phyloP scores from a whole-genome alignment of 768 basidiomycete genomes.

The Ramaria sp. region DNA sequence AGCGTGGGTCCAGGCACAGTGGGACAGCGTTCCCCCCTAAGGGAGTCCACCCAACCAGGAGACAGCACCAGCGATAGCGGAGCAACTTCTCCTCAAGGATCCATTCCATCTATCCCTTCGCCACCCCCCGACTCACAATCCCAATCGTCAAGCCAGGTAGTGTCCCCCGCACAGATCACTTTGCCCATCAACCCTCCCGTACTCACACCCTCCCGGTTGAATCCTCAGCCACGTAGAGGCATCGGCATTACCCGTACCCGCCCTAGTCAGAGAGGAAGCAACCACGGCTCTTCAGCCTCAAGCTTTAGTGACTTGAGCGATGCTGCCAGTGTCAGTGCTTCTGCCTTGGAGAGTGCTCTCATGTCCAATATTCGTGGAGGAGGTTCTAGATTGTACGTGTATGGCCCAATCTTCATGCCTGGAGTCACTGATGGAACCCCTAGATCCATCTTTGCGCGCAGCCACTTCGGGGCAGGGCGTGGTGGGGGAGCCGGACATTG shows the following conservation, averaged over 20 bases:
- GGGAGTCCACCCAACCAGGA: constrained; percentile 24
- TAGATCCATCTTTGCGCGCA: constrained; percentile 28
- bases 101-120: constrained; percentile 75
- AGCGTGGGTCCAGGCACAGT: background rate
- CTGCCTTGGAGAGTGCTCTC: constrained; percentile 70
- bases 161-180: constrained; percentile 33
- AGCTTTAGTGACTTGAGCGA: constrained; percentile 84
- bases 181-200: constrained; percentile 57
- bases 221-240: constrained; percentile 36
- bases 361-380: constrained; percentile 61
- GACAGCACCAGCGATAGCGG: constrained; percentile 59
- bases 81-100: constrained; percentile 61
- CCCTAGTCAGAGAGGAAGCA: constrained; percentile 47
- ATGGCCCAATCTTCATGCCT: background rate
- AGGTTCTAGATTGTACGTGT: constrained; percentile 60
- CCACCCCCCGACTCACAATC: constrained; percentile 47
- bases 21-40: background rate
- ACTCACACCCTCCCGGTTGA: constrained; percentile 40
- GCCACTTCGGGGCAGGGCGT: constrained; percentile 13
- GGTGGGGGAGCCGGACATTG: constrained; percentile 1
- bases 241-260: constrained; percentile 27
- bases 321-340: constrained; percentile 63
- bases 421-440: background rate
- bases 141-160: constrained; percentile 32
- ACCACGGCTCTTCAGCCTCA: constrained; percentile 62